Evolutionary conservation across 23 red algal species (phyloP).

Genomic region (Gracilariopsis chorda): DNA sequence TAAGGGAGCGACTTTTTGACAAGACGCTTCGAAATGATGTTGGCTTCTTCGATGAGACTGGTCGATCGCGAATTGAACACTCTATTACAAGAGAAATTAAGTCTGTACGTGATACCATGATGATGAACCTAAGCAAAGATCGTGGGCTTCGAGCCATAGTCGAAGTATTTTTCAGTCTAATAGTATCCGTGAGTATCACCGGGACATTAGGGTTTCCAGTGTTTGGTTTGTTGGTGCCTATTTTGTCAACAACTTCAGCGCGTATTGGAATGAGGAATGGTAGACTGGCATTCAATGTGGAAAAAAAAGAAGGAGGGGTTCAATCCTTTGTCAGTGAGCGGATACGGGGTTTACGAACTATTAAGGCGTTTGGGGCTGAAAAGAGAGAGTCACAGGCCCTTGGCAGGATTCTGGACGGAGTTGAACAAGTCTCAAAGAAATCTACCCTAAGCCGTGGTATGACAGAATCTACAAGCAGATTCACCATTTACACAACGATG

Average conservation of each 20-base stretch:
- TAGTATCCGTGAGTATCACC: constrained; percentile 12
- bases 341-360: constrained; percentile 6
- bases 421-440: constrained; percentile 3
- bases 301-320: not conserved
- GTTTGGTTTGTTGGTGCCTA: constrained; percentile 39
- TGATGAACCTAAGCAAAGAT: constrained; percentile 49
- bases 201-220: constrained; percentile 20
- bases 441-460: not conserved
- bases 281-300: constrained; percentile 3
- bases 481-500: constrained; percentile 36
- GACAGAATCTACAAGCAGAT: constrained; percentile 30
- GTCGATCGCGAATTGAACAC: constrained; percentile 12
- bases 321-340: constrained; percentile 25
- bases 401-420: not conserved
- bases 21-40: constrained; percentile 32
- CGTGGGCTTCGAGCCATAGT: constrained; percentile 38
- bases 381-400: constrained; percentile 4
- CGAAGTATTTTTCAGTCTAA: constrained; percentile 17
- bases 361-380: constrained; percentile 59
- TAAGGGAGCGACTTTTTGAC: constrained; percentile 27
- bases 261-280: constrained; percentile 43
- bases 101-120: constrained; percentile 19
- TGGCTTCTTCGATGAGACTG: constrained; percentile 27
- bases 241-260: constrained; percentile 6
- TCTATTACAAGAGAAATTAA: constrained; percentile 14